Conservation (phyloP, 2,329 filamentous ascomycete genomes). For the Aspergillus felis region DNA sequence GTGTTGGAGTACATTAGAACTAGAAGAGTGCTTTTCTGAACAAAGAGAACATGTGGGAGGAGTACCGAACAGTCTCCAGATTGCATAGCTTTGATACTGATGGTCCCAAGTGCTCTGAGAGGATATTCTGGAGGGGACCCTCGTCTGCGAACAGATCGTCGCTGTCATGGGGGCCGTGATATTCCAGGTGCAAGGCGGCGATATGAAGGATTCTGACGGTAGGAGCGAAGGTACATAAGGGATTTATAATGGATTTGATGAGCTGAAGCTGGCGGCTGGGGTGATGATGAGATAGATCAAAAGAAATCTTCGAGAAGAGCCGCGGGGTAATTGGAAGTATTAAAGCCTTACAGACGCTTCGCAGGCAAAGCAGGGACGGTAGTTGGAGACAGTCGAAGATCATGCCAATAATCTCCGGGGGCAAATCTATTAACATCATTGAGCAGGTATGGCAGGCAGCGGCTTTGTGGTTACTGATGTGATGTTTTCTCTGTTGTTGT, state of each 20-base stretch:
- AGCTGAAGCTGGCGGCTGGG: not conserved
- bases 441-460: not conserved
- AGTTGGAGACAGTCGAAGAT: not conserved
- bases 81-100: not conserved
- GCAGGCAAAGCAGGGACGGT: not conserved
- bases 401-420: not conserved
- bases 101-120: not conserved
- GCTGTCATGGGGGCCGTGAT: not conserved
- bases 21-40: no score
- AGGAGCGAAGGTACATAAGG: not conserved
- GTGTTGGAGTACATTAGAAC: no score
- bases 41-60: not conserved
- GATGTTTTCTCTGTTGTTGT: not conserved
- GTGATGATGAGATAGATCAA: not conserved
- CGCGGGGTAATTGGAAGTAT: not conserved
- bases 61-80: not conserved
- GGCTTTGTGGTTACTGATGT: not conserved
- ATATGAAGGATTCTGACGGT: not conserved
- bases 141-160: not conserved
- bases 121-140: not conserved
- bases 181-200: not conserved
- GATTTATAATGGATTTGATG: not conserved
- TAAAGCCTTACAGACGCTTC: not conserved
- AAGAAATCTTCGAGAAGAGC: not conserved
- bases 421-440: not conserved